Evolutionary conservation across 1,284 basidiomycete species (phyloP).

Genomic region (Cutaneotrichosporon cavernicola): DNA sequence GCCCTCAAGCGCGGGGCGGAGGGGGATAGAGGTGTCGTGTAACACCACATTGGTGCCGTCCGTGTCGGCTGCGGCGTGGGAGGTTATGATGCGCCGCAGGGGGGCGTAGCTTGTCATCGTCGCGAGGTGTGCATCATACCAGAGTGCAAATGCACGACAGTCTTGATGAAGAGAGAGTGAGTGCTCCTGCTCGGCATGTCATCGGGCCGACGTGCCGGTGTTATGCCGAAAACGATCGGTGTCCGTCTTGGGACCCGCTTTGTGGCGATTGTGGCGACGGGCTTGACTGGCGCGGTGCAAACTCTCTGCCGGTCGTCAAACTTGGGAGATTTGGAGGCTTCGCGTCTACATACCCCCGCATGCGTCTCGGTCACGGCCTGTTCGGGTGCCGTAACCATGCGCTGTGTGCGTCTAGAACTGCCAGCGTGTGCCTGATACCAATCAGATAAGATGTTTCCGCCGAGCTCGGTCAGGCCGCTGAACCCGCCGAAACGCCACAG

Average conservation of each 20-base stretch:
- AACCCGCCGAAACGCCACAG: slow-evolving; percentile 39
- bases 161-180: neutral
- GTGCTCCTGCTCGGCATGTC: neutral
- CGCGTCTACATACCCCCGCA: no score
- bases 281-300: no score
- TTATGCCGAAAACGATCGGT: neutral
- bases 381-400: no score
- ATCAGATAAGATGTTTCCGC: slow-evolving; percentile 26
- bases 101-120: slow-evolving; percentile 16
- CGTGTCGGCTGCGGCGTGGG: slow-evolving; percentile 31
- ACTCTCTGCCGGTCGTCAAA: no score
- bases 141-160: neutral
- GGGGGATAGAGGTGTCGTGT: slow-evolving; percentile 27
- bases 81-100: slow-evolving; percentile 42
- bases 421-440: neutral
- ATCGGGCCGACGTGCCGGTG: neutral
- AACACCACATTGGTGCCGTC: slow-evolving; percentile 33
- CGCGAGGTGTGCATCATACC: neutral
- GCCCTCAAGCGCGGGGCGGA: slow-evolving; percentile 30
- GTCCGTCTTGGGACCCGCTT: no score
- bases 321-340: no score
- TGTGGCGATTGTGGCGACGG: no score
- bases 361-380: no score
- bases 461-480: slow-evolving; percentile 37
- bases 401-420: neutral